Evolutionary conservation across 2,329 filamentous ascomycete genomes (phyloP).

Genomic region (Endoconidiophora laricicola): DNA sequence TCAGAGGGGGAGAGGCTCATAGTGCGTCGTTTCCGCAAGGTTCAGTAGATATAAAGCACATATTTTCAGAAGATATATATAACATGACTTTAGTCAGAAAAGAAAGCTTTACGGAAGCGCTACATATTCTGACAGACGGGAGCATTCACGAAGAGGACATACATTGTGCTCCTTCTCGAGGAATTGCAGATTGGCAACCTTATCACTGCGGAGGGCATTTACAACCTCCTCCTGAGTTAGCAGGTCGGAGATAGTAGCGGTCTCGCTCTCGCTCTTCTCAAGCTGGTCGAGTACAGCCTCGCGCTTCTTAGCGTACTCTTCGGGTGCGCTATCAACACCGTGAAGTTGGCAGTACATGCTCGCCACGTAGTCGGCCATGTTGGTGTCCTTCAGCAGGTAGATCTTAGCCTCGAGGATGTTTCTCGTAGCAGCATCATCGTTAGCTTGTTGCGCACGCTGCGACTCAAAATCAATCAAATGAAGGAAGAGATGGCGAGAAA

Average conservation of each 20-base stretch:
- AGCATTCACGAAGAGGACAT: constrained; percentile 21
- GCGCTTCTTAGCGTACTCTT: constrained; percentile 77
- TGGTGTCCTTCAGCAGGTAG: constrained; percentile 72
- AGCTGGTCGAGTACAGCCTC: constrained; percentile 74
- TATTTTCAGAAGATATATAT: neutral
- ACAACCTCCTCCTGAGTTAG: constrained; percentile 81
- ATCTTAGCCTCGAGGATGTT: constrained; percentile 79
- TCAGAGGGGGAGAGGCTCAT: neutral
- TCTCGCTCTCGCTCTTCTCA: constrained; percentile 73
- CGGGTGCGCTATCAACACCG: constrained; percentile 57
- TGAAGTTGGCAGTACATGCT: constrained; percentile 82
- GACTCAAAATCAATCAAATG: constrained; percentile 86
- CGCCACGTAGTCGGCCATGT: constrained; percentile 98
- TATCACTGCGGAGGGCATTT: constrained; percentile 81
- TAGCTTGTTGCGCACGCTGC: constrained; percentile 63
- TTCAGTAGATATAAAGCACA: neutral
- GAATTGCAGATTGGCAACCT: constrained; percentile 96
- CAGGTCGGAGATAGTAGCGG: constrained; percentile 72
- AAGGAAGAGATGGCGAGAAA: constrained; percentile 93
- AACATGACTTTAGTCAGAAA: neutral
- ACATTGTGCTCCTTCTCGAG: constrained; percentile 91
- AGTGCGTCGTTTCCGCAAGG: neutral
- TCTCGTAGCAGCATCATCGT: constrained; percentile 37
- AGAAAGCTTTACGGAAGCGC: neutral
- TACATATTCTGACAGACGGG: neutral